A percentile compares a stretch with the other conserved stretches of the same genome.
phyloP scores from a whole-genome alignment of 345 rosid species.

The Salix suchowensis region DNA sequence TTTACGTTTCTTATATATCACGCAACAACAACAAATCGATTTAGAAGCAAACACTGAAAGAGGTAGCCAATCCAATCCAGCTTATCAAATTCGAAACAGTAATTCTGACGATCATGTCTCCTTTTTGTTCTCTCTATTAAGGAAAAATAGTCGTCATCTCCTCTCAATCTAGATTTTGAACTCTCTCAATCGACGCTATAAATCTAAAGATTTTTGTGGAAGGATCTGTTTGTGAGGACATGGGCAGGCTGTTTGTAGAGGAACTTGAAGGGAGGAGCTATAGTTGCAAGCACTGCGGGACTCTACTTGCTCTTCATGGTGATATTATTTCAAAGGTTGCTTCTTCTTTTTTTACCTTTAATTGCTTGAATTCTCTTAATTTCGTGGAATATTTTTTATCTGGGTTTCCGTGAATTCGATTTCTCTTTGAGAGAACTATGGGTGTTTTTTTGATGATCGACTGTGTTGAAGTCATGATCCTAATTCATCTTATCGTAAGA shows the following conservation, averaged over 20 bases:
- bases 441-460: neutral
- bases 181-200: neutral
- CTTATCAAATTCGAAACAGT: neutral
- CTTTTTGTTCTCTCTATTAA: neutral
- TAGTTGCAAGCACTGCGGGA: constrained; percentile 88
- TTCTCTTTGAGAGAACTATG: neutral
- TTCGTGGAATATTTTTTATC: constrained; percentile 10
- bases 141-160: neutral
- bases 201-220: neutral
- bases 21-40: neutral
- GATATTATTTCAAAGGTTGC: constrained; percentile 80
- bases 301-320: constrained; percentile 73
- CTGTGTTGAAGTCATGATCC: neutral
- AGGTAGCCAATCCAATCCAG: neutral
- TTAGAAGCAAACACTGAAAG: neutral
- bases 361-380: constrained; percentile 4
- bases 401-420: constrained; percentile 23
- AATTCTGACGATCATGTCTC: neutral
- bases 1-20: constrained; percentile 19
- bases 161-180: neutral
- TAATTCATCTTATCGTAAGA: neutral
- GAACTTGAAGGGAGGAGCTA: constrained; percentile 87
- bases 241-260: constrained; percentile 93
- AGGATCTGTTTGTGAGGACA: constrained; percentile 26
- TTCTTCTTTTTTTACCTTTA: constrained; percentile 12